Conservation (phyloP, 148 eudicot genomes). For the Camellia granthamiana region DNA sequence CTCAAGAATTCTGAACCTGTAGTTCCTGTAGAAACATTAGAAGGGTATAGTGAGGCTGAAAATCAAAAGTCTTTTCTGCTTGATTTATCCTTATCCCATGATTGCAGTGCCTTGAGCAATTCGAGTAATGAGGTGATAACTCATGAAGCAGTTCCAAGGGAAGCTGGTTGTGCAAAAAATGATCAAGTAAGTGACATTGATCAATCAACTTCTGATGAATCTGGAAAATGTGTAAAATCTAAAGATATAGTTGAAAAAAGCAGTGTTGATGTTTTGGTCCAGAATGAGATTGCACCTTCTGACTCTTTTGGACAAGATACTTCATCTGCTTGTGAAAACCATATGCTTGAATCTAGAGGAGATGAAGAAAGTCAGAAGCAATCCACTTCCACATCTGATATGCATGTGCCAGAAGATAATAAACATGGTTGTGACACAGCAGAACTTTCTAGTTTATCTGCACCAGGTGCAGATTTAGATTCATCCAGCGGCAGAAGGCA, state of each 20-base stretch:
- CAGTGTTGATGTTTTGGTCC: slow-evolving; percentile 22
- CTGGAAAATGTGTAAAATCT: slow-evolving; percentile 24
- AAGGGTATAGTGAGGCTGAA: slow-evolving; percentile 23
- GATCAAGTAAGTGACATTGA: slow-evolving; percentile 20
- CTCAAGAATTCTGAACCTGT: slow-evolving; percentile 26
- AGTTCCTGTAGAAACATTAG: slow-evolving; percentile 18
- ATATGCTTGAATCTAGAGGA: slow-evolving; percentile 2
- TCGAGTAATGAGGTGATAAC: slow-evolving; percentile 23
- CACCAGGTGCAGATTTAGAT: slow-evolving; percentile 33
- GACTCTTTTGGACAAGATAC: slow-evolving; percentile 22
- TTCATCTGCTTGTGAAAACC: slow-evolving; percentile 22
- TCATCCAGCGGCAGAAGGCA: slow-evolving; percentile 35
- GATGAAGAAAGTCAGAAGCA: slow-evolving; percentile 30
- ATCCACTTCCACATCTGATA: slow-evolving; percentile 24
- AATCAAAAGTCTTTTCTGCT: slow-evolving; percentile 17
- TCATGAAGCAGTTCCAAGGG: slow-evolving; percentile 25
- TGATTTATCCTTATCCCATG: slow-evolving; percentile 28
- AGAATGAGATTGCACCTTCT: slow-evolving; percentile 22
- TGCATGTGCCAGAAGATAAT: slow-evolving; percentile 27
- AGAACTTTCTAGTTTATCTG: slow-evolving; percentile 23
- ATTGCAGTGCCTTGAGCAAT: slow-evolving; percentile 22
- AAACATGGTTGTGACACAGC: slow-evolving; percentile 19
- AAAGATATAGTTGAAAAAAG: slow-evolving; percentile 28
- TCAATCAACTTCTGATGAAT: slow-evolving; percentile 27
- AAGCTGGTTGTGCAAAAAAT: slow-evolving; percentile 27